Base-by-base conservation (phyloP, 2,329 filamentous ascomycete genomes). In the Alternaria atra region DNA sequence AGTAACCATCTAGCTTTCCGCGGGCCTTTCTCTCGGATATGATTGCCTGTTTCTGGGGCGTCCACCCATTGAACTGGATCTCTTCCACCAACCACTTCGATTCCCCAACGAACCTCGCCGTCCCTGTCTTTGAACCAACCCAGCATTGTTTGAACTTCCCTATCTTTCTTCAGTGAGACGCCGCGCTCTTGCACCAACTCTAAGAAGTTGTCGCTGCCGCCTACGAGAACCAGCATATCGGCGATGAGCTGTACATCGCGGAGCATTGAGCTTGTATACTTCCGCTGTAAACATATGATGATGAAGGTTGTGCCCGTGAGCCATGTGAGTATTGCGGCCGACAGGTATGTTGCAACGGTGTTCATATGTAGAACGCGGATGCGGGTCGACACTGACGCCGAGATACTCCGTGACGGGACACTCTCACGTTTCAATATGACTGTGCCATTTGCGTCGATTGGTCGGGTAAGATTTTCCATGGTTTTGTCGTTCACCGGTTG, bases 241-340 rank as follows among this genome's bases (percentile, higher is more conserved):
- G 70, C 71, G 13, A 72, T 67, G 15, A 66, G 52, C n/a, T 71
- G 64, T 1, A 74, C 60, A 43, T 71, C 66, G 29, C 69, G 61
- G 9, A 70, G 27, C 51, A 73, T 52, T 0, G 48, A 55, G 15
- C 55, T 56, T 0, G 63, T 66, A 30, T 72, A 70, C 27, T 47
- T 63, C n/a, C 70, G 55, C 34, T 71, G 68, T 7, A 70, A 12
- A 40, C 39, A 54, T 2, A 37, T 48, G 7, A 74, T 53, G 1
- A 68, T 23, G 7, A 61, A n/a, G 4, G 63, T 58, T 2, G 65
- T 73, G 10, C 50, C 59, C 2, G 67, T 61, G 17, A 74, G 67
- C 61, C 63, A 75, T 5, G 64, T 50, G 8, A 74, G 37, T 3
- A 74, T 72, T 1, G 57, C 64, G 7, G 48, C 30, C 1, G 65